Conservation (phyloP, 805 yeast genomes). For the Candida vaughaniae region DNA sequence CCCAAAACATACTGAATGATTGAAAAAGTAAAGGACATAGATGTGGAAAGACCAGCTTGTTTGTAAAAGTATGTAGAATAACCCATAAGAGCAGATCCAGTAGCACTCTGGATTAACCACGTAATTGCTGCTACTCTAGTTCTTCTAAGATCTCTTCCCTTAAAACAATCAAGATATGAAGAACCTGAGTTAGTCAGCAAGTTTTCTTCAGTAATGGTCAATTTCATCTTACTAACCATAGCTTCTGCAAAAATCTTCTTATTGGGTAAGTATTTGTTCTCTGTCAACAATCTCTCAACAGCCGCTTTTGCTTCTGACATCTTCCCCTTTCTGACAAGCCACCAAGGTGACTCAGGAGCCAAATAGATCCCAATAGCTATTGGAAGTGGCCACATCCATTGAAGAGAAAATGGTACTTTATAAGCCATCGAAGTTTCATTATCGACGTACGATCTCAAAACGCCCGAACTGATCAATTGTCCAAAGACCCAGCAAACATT, state of each 20-base stretch:
- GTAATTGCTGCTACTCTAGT: conserved; percentile 47
- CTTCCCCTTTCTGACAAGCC: conserved; percentile 46
- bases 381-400: conserved; percentile 61
- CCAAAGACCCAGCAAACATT: conserved; percentile 58
- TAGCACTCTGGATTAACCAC: conserved; percentile 46
- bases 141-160: conserved; percentile 46
- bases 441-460: conserved; percentile 36
- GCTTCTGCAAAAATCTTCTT: conserved; percentile 34
- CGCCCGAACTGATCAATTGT: conserved; percentile 54
- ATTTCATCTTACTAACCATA: conserved; percentile 44
- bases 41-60: conserved; percentile 47
- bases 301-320: conserved; percentile 43
- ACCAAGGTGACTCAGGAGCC: conserved; percentile 62
- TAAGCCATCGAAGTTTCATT: conserved; percentile 40
- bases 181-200: conserved; percentile 20
- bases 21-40: conserved; percentile 46
- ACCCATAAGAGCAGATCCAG: conserved; percentile 48
- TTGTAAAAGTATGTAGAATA: conserved; percentile 51
- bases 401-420: conserved; percentile 55
- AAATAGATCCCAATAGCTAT: conserved; percentile 41
- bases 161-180: conserved; percentile 46
- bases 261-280: conserved; percentile 29
- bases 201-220: conserved; percentile 42
- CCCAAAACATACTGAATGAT: conserved; percentile 48
- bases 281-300: conserved; percentile 34